phyloP scores from a whole-genome alignment of 306 rosid genomes.

The Leucaena leucocephala region DNA sequence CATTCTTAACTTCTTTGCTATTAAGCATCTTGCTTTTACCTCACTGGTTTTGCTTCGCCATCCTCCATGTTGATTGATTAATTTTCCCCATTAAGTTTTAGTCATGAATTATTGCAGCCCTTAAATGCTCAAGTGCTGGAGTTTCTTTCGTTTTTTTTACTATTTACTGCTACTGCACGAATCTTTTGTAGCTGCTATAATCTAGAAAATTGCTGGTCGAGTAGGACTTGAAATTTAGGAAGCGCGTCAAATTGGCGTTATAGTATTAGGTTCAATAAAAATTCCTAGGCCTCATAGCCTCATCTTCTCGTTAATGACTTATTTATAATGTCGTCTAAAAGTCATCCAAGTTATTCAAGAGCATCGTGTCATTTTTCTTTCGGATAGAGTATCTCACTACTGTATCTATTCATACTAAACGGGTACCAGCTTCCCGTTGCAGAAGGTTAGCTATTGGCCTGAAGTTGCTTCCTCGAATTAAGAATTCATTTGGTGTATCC shows the following conservation, averaged over 20 bases:
- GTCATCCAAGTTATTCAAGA: not conserved
- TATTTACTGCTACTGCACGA: not conserved
- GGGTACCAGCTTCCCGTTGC: slow-evolving; percentile 7
- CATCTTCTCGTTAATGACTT: not conserved
- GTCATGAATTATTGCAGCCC: not conserved
- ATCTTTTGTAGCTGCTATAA: not conserved
- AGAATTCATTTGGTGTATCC: slow-evolving; percentile 17
- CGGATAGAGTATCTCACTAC: not conserved
- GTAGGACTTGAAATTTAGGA: not conserved
- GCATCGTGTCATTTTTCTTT: not conserved
- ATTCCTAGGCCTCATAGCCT: not conserved
- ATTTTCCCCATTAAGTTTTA: not conserved
- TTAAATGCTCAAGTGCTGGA: not conserved
- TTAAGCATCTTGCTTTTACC: not conserved
- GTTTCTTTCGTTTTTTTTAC: not conserved
- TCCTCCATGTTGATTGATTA: not conserved
- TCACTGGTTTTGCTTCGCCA: not conserved
- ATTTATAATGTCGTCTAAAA: not conserved
- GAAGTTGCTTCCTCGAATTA: slow-evolving; percentile 14
- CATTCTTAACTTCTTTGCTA: not conserved
- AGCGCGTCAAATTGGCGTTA: not conserved
- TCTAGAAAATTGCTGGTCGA: not conserved
- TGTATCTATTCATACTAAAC: slow-evolving; percentile 4
- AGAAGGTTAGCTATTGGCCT: not conserved
- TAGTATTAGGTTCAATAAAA: not conserved